A percentile compares a stretch with the other conserved stretches of the same genome.
Evolutionary conservation across 169 alveolate species (phyloP).

Genomic region (Plasmodium vivax): DNA sequence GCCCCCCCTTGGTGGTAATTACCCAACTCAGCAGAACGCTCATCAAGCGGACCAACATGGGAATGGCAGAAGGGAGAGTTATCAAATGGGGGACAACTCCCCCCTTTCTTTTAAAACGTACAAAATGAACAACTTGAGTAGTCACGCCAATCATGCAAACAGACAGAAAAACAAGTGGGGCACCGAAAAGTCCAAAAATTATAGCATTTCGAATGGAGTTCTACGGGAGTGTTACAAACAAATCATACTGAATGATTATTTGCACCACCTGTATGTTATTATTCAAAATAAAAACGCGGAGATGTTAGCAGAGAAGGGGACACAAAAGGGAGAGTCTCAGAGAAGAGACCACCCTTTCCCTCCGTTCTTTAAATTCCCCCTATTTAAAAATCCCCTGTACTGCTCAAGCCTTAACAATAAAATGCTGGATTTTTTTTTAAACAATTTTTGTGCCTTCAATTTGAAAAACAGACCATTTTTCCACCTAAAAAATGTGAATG

Average conservation of each 20-base stretch:
- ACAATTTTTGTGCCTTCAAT: constrained; percentile 46
- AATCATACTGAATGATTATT: constrained; percentile 35
- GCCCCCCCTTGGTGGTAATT: neutral
- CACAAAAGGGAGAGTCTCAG: neutral
- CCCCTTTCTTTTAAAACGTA: neutral
- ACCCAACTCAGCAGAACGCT: neutral
- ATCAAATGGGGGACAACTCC: neutral
- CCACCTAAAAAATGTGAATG: constrained; percentile 3
- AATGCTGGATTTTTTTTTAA: constrained; percentile 44
- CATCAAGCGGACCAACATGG: neutral
- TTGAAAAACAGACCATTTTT: constrained; percentile 38
- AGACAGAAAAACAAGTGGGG: neutral
- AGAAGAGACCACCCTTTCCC: neutral
- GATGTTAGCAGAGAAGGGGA: neutral
- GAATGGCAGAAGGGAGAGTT: neutral
- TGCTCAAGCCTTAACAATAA: constrained; percentile 2
- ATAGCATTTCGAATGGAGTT: constrained; percentile 51
- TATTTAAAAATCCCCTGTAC: neutral
- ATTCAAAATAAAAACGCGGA: constrained; percentile 27
- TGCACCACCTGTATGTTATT: constrained; percentile 32
- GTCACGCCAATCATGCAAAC: neutral
- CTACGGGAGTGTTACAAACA: constrained; percentile 25
- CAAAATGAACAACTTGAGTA: neutral
- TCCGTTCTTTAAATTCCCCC: neutral
- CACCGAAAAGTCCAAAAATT: constrained; percentile 14